These are phyloP conservation scores for Earliella scabrosa DNA, from an alignment of 1,284 basidiomycete genomes.

Conservation along the genomic window DNA sequence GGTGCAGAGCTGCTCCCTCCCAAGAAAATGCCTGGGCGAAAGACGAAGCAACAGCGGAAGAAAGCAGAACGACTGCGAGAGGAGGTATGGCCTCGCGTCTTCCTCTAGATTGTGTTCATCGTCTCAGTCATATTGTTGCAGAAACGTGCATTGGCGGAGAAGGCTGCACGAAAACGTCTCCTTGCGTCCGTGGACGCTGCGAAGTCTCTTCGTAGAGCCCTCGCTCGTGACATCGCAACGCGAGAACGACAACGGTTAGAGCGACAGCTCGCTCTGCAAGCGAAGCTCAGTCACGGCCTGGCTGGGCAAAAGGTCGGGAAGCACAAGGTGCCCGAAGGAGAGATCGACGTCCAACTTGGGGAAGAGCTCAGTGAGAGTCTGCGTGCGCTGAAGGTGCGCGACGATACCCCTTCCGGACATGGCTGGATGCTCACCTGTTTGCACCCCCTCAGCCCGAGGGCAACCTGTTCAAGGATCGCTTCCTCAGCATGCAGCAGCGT, in stretches of 20 bases:
- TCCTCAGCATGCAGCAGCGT: constrained; percentile 80
- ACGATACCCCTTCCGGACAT: not conserved
- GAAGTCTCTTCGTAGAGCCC: constrained; percentile 54
- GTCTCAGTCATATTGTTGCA: constrained; percentile 28
- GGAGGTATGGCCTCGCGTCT: constrained; percentile 51
- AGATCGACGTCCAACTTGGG: constrained; percentile 87
- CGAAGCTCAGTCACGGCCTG: constrained; percentile 60
- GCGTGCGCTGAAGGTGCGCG: constrained; percentile 79
- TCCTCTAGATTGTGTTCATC: not conserved
- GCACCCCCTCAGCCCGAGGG: constrained; percentile 85
- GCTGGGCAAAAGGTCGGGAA: constrained; percentile 76
- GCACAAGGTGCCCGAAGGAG: constrained; percentile 71
- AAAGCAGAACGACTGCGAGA: constrained; percentile 61
- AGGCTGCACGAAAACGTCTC: constrained; percentile 60
- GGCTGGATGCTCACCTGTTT: not conserved
- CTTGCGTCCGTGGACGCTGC: constrained; percentile 58
- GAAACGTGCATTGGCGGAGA: constrained; percentile 69
- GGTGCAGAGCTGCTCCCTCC: constrained; percentile 38
- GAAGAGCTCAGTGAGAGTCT: constrained; percentile 92
- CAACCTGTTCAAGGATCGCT: constrained; percentile 91
- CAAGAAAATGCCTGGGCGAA: constrained; percentile 59
- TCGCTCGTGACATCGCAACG: constrained; percentile 43
- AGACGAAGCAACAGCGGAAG: constrained; percentile 75
- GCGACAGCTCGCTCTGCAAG: constrained; percentile 42
- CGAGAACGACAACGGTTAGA: constrained; percentile 47